Conservation (phyloP, 768 basidiomycete species). For the Agaricus blazei region DNA sequence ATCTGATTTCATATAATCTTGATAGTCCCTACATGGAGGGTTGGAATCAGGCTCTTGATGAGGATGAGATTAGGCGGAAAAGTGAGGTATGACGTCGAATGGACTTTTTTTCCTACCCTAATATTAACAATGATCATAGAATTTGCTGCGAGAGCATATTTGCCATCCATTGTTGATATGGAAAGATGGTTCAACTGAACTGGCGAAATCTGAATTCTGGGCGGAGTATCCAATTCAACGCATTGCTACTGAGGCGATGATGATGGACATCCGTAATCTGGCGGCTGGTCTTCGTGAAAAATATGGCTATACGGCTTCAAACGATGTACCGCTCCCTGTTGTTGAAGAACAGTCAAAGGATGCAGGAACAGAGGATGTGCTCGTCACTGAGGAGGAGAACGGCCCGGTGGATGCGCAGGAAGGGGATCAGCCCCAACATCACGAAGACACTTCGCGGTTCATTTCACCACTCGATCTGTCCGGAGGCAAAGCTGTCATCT, state of each 20-base stretch:
- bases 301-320: slow-evolving; percentile 14
- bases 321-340: background rate
- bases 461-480: slow-evolving; percentile 31
- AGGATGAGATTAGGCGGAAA: slow-evolving; percentile 63
- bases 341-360: background rate
- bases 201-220: slow-evolving; percentile 66
- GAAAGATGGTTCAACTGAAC: slow-evolving; percentile 58
- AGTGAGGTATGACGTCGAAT: slow-evolving; percentile 52
- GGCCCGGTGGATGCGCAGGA: background rate
- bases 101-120: background rate
- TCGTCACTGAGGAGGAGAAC: background rate
- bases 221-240: slow-evolving; percentile 52
- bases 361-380: background rate
- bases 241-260: slow-evolving; percentile 62
- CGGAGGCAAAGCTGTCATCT: slow-evolving; percentile 39
- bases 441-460: slow-evolving; percentile 16
- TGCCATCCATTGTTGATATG: slow-evolving; percentile 72
- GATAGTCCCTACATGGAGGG: slow-evolving; percentile 58
- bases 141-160: slow-evolving; percentile 62
- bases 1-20: slow-evolving; percentile 47
- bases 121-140: slow-evolving; percentile 31
- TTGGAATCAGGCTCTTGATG: slow-evolving; percentile 70
- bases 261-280: slow-evolving; percentile 60
- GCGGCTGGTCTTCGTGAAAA: slow-evolving; percentile 42
- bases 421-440: background rate